Evolutionary conservation across 345 rosid genomes (phyloP).

Genomic region (Eucalyptus curtisii): DNA sequence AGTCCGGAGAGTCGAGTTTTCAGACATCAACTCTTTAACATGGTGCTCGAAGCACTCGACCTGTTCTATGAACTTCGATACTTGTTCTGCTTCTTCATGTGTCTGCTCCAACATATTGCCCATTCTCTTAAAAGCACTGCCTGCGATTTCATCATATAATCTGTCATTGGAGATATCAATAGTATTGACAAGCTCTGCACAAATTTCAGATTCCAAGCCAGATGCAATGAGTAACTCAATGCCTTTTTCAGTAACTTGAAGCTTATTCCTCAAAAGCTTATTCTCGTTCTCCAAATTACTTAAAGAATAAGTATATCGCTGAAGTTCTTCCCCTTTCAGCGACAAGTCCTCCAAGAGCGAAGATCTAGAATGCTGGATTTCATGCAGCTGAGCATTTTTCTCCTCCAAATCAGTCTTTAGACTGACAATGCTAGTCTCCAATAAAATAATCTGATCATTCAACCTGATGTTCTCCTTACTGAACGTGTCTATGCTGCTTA

Average conservation of each 20-base stretch:
- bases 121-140: conserved; percentile 14
- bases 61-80: conserved; percentile 33
- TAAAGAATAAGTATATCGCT: conserved; percentile 11
- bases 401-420: conserved; percentile 37
- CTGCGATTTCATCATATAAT: conserved; percentile 3
- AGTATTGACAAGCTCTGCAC: conserved; percentile 8
- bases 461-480: conserved; percentile 20
- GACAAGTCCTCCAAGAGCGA: conserved; percentile 23
- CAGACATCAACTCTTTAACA: conserved; percentile 37
- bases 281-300: conserved; percentile 32
- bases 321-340: conserved; percentile 28
- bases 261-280: conserved; percentile 10
- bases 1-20: conserved; percentile 40
- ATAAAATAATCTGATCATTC: conserved; percentile 22
- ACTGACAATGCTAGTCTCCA: conserved; percentile 33
- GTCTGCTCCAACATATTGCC: conserved; percentile 36
- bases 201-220: conserved; percentile 19
- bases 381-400: conserved; percentile 37
- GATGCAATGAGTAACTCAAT: conserved; percentile 15
- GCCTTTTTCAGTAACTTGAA: conserved; percentile 9
- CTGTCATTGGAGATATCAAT: neutral
- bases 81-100: conserved; percentile 27
- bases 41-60: conserved; percentile 36
- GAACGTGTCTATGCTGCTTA: conserved; percentile 2
- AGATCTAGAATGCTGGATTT: conserved; percentile 33